Evolutionary conservation across 805 yeast species (phyloP).

Genomic region (Suhomyces sp.): DNA sequence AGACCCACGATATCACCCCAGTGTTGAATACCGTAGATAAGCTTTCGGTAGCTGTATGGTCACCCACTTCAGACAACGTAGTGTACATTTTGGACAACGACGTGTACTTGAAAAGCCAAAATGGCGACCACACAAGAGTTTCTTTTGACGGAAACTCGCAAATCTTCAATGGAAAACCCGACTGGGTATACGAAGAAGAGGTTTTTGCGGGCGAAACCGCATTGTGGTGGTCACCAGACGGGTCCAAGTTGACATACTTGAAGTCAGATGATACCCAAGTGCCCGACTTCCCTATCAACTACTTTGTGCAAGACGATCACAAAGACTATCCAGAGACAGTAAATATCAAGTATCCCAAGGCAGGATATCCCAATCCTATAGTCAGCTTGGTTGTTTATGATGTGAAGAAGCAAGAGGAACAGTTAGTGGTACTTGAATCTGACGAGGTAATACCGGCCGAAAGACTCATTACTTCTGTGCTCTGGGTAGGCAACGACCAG

Average conservation of each 20-base stretch:
- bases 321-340: slow-evolving; percentile 48
- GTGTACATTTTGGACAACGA: slow-evolving; percentile 58
- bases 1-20: slow-evolving; percentile 8
- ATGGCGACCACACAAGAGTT: slow-evolving; percentile 25
- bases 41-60: slow-evolving; percentile 57
- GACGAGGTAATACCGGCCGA: slow-evolving; percentile 32
- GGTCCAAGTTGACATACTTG: slow-evolving; percentile 52
- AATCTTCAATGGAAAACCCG: slow-evolving; percentile 67
- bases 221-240: slow-evolving; percentile 74
- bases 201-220: slow-evolving; percentile 57
- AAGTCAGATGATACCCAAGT: slow-evolving; percentile 61
- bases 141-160: slow-evolving; percentile 52
- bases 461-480: slow-evolving; percentile 56
- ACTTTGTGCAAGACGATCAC: slow-evolving; percentile 39
- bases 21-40: slow-evolving; percentile 14
- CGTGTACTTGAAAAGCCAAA: slow-evolving; percentile 43
- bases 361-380: slow-evolving; percentile 62
- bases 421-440: slow-evolving; percentile 16
- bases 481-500: slow-evolving; percentile 49
- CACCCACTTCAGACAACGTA: slow-evolving; percentile 56
- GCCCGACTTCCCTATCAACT: slow-evolving; percentile 49
- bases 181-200: slow-evolving; percentile 87
- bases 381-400: slow-evolving; percentile 47
- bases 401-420: slow-evolving; percentile 19
- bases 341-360: slow-evolving; percentile 65